Percentiles rank a stretch among this genome's conserved stretches.
phyloP scores from a whole-genome alignment of 495 filamentous ascomycete genomes.

The Lasiosphaeria ovina region DNA sequence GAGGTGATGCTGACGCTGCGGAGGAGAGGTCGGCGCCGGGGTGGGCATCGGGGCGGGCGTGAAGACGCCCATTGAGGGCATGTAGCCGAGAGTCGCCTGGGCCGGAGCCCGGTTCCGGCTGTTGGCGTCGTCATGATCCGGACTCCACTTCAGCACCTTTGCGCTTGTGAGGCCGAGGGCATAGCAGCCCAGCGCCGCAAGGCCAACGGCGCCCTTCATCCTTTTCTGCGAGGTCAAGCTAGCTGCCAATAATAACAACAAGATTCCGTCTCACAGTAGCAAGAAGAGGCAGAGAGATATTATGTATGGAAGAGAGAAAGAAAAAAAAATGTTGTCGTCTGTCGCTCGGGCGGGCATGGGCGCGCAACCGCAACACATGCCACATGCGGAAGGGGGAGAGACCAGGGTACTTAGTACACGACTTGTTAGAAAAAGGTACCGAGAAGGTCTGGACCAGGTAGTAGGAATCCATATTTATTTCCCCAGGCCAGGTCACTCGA shows the following conservation, averaged over 20 bases:
- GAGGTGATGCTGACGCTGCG: background rate
- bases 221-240: background rate
- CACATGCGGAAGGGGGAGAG: background rate
- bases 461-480: background rate
- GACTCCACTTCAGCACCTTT: conserved; percentile 24
- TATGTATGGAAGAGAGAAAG: too few relatives aligned
- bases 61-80: conserved; percentile 19
- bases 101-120: conserved; percentile 16
- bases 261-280: background rate
- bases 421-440: background rate
- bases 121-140: conserved; percentile 5
- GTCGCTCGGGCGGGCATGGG: too few relatives aligned
- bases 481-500: background rate
- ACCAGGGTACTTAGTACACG: too few relatives aligned
- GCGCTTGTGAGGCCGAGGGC: conserved; percentile 19
- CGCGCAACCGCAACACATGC: too few relatives aligned
- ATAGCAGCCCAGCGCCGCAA: conserved; percentile 17
- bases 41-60: conserved; percentile 17
- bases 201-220: conserved; percentile 20
- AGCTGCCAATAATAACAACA: background rate
- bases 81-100: conserved; percentile 23
- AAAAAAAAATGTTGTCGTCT: too few relatives aligned
- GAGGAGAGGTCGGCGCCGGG: background rate
- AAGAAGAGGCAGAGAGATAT: background rate
- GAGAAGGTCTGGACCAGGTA: background rate